phyloP scores from a whole-genome alignment of 345 rosid species.

The Citrus australasica region DNA sequence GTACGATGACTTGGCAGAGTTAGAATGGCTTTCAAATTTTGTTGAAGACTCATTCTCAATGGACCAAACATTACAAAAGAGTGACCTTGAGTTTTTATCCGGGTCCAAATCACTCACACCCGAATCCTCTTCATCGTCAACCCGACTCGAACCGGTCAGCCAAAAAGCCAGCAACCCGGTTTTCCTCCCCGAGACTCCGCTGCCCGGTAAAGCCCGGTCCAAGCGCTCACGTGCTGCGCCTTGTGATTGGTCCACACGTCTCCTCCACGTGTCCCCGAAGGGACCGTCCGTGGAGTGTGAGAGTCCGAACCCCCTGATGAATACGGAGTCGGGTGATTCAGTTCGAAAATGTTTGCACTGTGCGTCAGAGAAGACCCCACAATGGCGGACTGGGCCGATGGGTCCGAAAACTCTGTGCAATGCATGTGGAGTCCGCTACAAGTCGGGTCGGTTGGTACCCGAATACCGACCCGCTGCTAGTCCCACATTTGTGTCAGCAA shows the following conservation, averaged over 20 bases:
- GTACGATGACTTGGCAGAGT: constrained; percentile 72
- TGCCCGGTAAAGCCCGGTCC: constrained; percentile 62
- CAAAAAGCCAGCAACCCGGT: constrained; percentile 24
- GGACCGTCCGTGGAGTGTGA: constrained; percentile 25
- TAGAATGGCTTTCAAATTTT: constrained; percentile 81
- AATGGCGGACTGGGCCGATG: constrained; percentile 80
- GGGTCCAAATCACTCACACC: constrained; percentile 50
- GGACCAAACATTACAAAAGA: constrained; percentile 41
- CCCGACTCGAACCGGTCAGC: constrained; percentile 18
- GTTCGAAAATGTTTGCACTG: constrained; percentile 62
- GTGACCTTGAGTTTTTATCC: constrained; percentile 27
- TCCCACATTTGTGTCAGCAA: constrained; percentile 57
- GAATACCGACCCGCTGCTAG: constrained; percentile 83
- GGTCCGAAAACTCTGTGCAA: constrained; percentile 75
- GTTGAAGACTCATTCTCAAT: constrained; percentile 70
- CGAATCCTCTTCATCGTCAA: constrained; percentile 42
- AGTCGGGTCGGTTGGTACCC: constrained; percentile 71
- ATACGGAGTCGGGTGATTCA: constrained; percentile 1
- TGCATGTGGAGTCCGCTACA: constrained; percentile 77
- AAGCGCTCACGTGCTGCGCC: constrained; percentile 67
- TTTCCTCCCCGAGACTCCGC: constrained; percentile 47
- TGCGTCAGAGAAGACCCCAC: constrained; percentile 68
- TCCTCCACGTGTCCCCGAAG: constrained; percentile 41
- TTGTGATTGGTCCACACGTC: constrained; percentile 70
- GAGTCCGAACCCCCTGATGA: background rate